Evolutionary conservation across 2,329 filamentous ascomycete genomes (phyloP), one percentile per base, ranked within the genome.

Genomic region (Grosmannia serpens): DNA sequence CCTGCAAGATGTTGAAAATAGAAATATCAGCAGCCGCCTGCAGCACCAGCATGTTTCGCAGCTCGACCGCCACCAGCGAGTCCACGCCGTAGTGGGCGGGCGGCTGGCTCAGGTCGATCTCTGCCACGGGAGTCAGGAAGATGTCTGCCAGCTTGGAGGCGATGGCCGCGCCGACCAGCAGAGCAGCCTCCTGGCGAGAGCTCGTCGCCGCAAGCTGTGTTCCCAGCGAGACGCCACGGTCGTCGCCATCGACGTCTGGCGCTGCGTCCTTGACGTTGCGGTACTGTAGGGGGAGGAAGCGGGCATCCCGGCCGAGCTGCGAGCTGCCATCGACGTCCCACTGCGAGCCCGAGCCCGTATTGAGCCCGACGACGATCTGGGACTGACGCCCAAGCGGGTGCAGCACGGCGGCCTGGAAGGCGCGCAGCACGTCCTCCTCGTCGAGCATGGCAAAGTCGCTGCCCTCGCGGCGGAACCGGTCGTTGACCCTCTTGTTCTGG

Each of bases 41-140:
- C 47, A 67, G 65, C 8, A 64, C 62, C 2, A 76, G 61, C 73
- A 73, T 75, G 52, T 72, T 74, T 1, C 73, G 62, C 31, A 77
- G 46, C 62, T 77, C 74, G 0, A 76, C 69, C 1, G 73, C 74
- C 41, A 76, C 69, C 0, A 76, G 67, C 0, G 70, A 72, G 60
- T 74, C 72, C 7, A 73, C 67, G 0, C 72, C 71, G 53, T 68
- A 70, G 1, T 67, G 67, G 1, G 69, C 67, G 0, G 69, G 64
- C 2, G 67, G 62, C 58, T 66, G 67, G 1, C 55, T 52, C 1
- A 62, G 50, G 29, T 70, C 67, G 15, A 73, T 63, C 8, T 73
- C 70, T 4, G 60, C 60, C 9, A 62, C 58, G 3, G 66, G 56
- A 1, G 73, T 67, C 26, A 64, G 61, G 59, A 75, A 67, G 15